These are phyloP conservation scores for Penicillium italicum DNA, from an alignment of 2,329 filamentous ascomycete genomes.

Conservation along the genomic window DNA sequence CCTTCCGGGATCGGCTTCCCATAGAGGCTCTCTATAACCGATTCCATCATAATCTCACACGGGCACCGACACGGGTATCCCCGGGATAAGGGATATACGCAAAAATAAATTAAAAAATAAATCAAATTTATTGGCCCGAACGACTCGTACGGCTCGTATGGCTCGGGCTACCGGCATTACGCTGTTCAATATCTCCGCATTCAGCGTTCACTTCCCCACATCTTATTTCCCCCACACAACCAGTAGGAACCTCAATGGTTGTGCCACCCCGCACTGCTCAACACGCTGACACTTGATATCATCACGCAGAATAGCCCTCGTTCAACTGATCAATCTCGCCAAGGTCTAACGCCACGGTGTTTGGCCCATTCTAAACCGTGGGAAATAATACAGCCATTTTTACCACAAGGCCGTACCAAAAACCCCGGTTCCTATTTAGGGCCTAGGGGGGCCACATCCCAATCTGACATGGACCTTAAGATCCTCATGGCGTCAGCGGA, in stretches of 20 bases:
- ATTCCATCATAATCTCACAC: not conserved
- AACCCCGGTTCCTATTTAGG: no score
- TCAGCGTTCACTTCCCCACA: not conserved
- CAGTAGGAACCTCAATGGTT: slow-evolving; percentile 36
- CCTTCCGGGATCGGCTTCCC: not conserved
- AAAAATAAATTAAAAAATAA: not conserved
- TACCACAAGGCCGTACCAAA: no score
- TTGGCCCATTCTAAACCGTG: slow-evolving; percentile 43
- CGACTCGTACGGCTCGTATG: no score
- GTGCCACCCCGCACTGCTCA: slow-evolving; percentile 43
- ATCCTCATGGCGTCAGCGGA: not conserved
- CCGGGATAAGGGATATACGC: no score
- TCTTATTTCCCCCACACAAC: not conserved
- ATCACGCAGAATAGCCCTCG: slow-evolving; percentile 36
- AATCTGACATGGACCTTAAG: no score
- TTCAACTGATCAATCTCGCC: slow-evolving; percentile 45
- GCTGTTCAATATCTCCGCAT: not conserved
- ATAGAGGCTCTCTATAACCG: not conserved
- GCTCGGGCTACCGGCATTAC: not conserved
- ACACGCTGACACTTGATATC: slow-evolving; percentile 45
- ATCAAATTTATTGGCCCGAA: not conserved
- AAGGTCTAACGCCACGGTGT: slow-evolving; percentile 53
- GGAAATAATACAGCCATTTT: no score
- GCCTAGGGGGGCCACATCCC: no score
- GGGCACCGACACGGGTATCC: not conserved